A percentile compares a stretch with the other conserved stretches of the same genome.
These are phyloP conservation scores for Chenopodium berlandieri DNA, from an alignment of 148 eudicot species.

Conservation along the genomic window DNA sequence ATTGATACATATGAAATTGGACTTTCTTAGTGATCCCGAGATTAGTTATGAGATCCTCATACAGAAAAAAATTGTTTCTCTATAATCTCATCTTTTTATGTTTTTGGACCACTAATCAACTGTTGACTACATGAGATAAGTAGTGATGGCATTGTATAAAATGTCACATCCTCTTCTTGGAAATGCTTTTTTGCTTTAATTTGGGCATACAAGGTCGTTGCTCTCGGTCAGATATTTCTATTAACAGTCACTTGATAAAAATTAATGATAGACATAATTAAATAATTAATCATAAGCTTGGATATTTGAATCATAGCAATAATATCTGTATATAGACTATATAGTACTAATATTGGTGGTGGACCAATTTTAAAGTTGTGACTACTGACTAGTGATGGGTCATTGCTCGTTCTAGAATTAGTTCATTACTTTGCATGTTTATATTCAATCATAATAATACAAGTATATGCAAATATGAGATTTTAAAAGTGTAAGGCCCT, in stretches of 20 bases:
- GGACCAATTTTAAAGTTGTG: slow-evolving; percentile 14
- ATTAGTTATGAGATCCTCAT: background rate
- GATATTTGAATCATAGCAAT: background rate
- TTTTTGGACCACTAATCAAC: background rate
- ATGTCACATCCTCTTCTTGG: background rate
- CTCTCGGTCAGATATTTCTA: background rate
- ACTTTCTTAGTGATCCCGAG: background rate
- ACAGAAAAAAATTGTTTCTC: too few relatives aligned
- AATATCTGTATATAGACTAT: background rate
- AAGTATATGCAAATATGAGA: too few relatives aligned
- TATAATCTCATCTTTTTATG: background rate
- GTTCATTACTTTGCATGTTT: background rate
- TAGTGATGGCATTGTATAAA: background rate
- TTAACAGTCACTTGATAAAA: background rate
- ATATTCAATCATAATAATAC: background rate
- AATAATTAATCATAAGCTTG: background rate
- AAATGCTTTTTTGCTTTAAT: background rate
- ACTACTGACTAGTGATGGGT: background rate
- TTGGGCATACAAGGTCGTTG: background rate
- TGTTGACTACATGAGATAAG: slow-evolving; percentile 4
- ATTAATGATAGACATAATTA: background rate
- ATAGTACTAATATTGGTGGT: background rate
- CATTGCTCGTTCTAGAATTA: background rate
- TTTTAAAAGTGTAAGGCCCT: too few relatives aligned
- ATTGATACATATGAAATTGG: too few relatives aligned